Evolutionary conservation across 2,329 filamentous ascomycete genomes (phyloP).

Genomic region (Ilyonectria sp.): DNA sequence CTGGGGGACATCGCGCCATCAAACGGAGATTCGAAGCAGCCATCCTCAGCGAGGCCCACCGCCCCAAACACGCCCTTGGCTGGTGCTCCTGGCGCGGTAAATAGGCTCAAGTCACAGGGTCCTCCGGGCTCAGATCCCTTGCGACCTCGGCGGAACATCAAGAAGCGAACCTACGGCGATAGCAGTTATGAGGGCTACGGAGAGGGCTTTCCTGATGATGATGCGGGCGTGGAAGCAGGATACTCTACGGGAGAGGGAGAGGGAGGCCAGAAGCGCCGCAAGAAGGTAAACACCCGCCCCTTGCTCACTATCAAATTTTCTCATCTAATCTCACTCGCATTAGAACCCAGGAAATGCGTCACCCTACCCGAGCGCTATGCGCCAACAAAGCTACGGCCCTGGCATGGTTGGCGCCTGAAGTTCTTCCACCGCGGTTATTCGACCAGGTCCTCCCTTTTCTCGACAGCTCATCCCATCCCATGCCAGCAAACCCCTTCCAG

Average conservation of each 20-base stretch:
- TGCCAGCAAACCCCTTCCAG: conserved; percentile 13
- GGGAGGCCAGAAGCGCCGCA: conserved; percentile 75
- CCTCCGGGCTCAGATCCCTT: conserved; percentile 60
- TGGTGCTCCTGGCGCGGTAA: conserved; percentile 50
- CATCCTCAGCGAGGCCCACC: conserved; percentile 62
- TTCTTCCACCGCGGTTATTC: conserved; percentile 1
- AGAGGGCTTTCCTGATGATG: conserved; percentile 80
- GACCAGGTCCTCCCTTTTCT: conserved; percentile 17
- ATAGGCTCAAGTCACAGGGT: conserved; percentile 58
- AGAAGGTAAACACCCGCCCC: conserved; percentile 67
- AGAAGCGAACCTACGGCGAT: conserved; percentile 84
- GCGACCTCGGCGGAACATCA: conserved; percentile 76
- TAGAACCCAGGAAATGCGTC: conserved; percentile 64
- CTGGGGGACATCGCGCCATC: conserved; percentile 69
- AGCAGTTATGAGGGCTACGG: conserved; percentile 82
- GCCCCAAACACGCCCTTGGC: conserved; percentile 68
- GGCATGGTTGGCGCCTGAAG: conserved; percentile 71
- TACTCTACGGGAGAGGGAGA: conserved; percentile 83
- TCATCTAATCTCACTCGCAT: conserved; percentile 56
- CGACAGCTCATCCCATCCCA: conserved; percentile 2
- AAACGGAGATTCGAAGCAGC: conserved; percentile 57
- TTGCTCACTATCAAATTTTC: conserved; percentile 33
- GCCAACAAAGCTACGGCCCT: conserved; percentile 69
- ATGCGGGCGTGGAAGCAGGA: conserved; percentile 69
- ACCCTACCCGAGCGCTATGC: conserved; percentile 60